These are phyloP conservation scores for Fragilaria crotonensis DNA, from an alignment of 108 stramenopile genomes.

Conservation along the genomic window DNA sequence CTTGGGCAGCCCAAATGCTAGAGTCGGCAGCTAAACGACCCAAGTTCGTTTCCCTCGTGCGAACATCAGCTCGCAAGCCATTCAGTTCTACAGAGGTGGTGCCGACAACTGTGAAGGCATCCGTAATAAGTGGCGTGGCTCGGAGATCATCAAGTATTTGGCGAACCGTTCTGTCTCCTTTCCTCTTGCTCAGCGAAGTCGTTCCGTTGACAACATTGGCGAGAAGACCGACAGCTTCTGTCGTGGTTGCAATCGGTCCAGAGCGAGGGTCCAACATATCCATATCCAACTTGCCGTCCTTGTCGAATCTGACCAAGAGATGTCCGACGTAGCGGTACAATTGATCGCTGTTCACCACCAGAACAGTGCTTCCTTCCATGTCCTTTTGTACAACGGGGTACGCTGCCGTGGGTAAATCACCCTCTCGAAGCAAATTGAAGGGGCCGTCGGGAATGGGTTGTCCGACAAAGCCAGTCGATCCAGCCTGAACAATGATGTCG, in stretches of 20 bases:
- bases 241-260: slow-evolving; percentile 8
- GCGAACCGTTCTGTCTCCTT: too few species aligned
- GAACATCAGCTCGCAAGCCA: too few species aligned
- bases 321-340: slow-evolving; percentile 1
- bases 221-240: background rate
- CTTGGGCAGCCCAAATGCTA: too few species aligned
- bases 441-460: background rate
- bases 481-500: slow-evolving; percentile 5
- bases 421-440: slow-evolving; percentile 4
- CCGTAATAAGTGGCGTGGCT: too few species aligned
- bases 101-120: too few species aligned
- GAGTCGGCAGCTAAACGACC: too few species aligned
- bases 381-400: too few species aligned
- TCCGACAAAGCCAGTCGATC: slow-evolving; percentile 3
- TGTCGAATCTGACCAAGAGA: slow-evolving; percentile 6
- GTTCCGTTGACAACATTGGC: too few species aligned
- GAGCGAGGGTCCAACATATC: background rate
- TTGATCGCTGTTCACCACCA: slow-evolving; percentile 3
- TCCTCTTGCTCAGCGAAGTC: too few species aligned
- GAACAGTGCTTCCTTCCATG: slow-evolving; percentile 1
- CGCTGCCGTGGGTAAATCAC: background rate
- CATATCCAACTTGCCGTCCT: background rate
- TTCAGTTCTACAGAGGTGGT: too few species aligned
- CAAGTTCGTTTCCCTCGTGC: too few species aligned
- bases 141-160: too few species aligned